Evolutionary conservation across 768 basidiomycete genomes (phyloP).

Genomic region (Filobasidium wieringae): DNA sequence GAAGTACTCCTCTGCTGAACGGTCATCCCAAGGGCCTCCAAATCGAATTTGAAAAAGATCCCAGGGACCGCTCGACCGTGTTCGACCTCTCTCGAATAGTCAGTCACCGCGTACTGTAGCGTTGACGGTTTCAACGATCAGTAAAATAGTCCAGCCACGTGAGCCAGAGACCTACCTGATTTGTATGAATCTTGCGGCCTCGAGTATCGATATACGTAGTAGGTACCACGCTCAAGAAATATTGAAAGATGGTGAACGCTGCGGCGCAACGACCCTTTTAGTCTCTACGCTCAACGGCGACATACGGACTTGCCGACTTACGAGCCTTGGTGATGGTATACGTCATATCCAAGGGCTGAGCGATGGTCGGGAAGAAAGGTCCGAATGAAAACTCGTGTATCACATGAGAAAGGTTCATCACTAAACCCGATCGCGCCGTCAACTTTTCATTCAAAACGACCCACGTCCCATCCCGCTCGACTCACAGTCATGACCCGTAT

Average conservation of each 20-base stretch:
- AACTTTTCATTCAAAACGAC: neutral
- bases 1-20: conserved; percentile 80
- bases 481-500: conserved; percentile 76
- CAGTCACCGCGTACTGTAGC: conserved; percentile 75
- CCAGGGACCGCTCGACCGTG: conserved; percentile 71
- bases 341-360: conserved; percentile 84
- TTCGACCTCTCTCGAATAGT: conserved; percentile 64
- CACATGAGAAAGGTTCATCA: conserved; percentile 93
- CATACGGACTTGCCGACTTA: conserved; percentile 41
- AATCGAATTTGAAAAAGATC: conserved; percentile 96
- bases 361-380: conserved; percentile 86
- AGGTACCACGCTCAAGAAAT: conserved; percentile 89
- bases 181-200: conserved; percentile 45
- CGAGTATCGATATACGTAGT: conserved; percentile 58
- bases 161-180: conserved; percentile 39
- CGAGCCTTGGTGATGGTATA: conserved; percentile 61
- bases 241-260: conserved; percentile 87
- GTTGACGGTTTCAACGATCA: conserved; percentile 48
- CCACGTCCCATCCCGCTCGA: conserved; percentile 11
- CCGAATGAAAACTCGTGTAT: conserved; percentile 97
- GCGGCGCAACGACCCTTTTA: neutral
- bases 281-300: neutral
- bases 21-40: conserved; percentile 76
- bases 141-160: conserved; percentile 48
- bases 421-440: conserved; percentile 39